Percentiles rank a stretch among this genome's conserved stretches.
phyloP scores from a whole-genome alignment of 257 asterid genomes.

The Gentiana straminea region DNA sequence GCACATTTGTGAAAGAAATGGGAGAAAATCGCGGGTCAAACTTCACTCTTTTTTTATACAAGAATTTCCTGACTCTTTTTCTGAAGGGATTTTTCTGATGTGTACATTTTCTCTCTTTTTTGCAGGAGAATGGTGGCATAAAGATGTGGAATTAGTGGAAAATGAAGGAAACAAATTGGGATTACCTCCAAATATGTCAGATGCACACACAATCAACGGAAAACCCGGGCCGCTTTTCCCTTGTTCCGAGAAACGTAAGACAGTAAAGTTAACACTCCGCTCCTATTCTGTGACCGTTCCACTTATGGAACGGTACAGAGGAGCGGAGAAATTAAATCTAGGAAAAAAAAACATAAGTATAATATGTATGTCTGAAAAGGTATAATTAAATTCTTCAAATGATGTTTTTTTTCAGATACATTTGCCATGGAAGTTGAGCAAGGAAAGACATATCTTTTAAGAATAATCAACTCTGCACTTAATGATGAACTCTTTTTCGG shows the following conservation, averaged over 20 bases:
- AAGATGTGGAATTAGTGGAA: constrained; percentile 26
- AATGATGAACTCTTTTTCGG: constrained; percentile 61
- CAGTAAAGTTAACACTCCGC: too few relatives aligned
- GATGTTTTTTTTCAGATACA: constrained; percentile 28
- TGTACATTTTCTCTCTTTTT: neutral
- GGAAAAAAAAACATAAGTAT: too few relatives aligned
- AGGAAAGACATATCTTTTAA: constrained; percentile 27
- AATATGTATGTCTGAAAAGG: too few relatives aligned
- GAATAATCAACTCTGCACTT: constrained; percentile 31
- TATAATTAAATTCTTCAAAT: too few relatives aligned
- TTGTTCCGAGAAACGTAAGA: constrained; percentile 29
- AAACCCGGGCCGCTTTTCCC: constrained; percentile 32
- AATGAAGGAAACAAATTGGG: constrained; percentile 26
- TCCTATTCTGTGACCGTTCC: neutral
- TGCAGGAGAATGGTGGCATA: constrained; percentile 40
- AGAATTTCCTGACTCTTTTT: too few relatives aligned
- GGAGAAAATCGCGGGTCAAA: neutral
- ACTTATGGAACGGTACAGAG: neutral
- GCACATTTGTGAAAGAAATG: too few relatives aligned
- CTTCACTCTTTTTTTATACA: neutral
- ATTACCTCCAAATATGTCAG: constrained; percentile 30
- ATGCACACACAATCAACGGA: constrained; percentile 34
- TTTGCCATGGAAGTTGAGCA: constrained; percentile 32
- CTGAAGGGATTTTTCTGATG: neutral
- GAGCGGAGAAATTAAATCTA: neutral